Evolutionary conservation across 345 rosid genomes (phyloP).

Genomic region (Litchi chinensis): DNA sequence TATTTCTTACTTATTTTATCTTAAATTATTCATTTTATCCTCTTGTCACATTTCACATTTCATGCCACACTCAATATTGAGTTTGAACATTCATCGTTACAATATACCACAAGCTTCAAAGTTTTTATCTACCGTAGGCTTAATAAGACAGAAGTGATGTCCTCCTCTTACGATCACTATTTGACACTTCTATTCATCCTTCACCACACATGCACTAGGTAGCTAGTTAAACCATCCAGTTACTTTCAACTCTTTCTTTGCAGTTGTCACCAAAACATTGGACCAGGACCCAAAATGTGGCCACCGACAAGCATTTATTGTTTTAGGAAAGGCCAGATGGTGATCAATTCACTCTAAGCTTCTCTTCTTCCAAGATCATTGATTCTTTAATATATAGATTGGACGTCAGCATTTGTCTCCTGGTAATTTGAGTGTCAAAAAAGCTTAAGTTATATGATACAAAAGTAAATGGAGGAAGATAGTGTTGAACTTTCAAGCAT

Average conservation of each 20-base stretch:
- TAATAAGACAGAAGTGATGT: neutral
- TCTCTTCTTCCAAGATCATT: neutral
- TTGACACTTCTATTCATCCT: neutral
- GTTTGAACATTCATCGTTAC: too few relatives aligned
- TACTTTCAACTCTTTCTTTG: neutral
- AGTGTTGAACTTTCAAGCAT: slow-evolving; percentile 3
- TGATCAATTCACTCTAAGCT: neutral
- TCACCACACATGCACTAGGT: neutral
- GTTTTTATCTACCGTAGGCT: neutral
- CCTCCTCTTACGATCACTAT: neutral
- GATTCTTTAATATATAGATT: neutral
- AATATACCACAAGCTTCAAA: too few relatives aligned
- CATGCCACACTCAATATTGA: too few relatives aligned
- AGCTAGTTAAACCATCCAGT: neutral
- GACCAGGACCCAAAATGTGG: neutral
- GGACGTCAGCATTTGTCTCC: neutral
- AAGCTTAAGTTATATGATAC: neutral
- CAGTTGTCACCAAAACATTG: neutral
- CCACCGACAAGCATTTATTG: neutral
- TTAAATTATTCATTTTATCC: too few relatives aligned
- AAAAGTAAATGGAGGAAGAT: neutral
- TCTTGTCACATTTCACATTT: too few relatives aligned
- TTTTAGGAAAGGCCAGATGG: neutral
- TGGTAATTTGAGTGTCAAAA: neutral
- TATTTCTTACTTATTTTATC: too few relatives aligned